Evolutionary conservation across 768 basidiomycete species (phyloP), one percentile per base, ranked within the genome.

Genomic region (Ramaria sp.): DNA sequence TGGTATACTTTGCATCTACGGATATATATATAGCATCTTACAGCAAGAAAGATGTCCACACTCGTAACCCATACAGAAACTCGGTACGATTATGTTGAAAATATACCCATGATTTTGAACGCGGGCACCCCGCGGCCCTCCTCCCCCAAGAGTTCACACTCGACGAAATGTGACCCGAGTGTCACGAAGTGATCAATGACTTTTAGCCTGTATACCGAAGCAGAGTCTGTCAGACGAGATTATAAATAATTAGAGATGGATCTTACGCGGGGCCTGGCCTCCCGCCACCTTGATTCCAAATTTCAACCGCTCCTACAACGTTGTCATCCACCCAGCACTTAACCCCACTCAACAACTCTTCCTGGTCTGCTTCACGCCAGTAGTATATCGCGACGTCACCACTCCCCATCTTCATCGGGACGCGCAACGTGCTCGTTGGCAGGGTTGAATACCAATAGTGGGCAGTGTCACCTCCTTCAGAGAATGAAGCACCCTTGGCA

Each of bases 271-370:
- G 78, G 50, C 74, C 78, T 0, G 79, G 68, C 53, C 81, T 79
- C 3, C 69, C 71, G 5, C 83, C 70, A 55, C 79, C 88, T 1
- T 79, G 80, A 63, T 97, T 94, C 66, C 82, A 79, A 55, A 97
- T 74, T 39, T 82, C 75, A 57, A 79, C 79, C 27, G 81, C 83
- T 4, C 96, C 95, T 0, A 62, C 69, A 59, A 82, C 79, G 65
- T 99, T 99, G 66, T 99, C 94, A 66, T 99, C 96, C 30, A 99
- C 96, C 95, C 95, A 98, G 66, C 96, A 98, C 62, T 88, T 80
- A 3, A 94, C 73, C 50, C 78, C 75, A 61, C 83, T 82, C 30
- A 88, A 85, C 57, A 78, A 61, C 39, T 61, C 58, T 5, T 64
- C 71, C 34, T 80, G 72, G 16, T 71, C 65, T 24, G 62, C 63